These are phyloP conservation scores for Vanrija sp. DNA, from an alignment of 1,284 basidiomycete genomes.

Conservation along the genomic window DNA sequence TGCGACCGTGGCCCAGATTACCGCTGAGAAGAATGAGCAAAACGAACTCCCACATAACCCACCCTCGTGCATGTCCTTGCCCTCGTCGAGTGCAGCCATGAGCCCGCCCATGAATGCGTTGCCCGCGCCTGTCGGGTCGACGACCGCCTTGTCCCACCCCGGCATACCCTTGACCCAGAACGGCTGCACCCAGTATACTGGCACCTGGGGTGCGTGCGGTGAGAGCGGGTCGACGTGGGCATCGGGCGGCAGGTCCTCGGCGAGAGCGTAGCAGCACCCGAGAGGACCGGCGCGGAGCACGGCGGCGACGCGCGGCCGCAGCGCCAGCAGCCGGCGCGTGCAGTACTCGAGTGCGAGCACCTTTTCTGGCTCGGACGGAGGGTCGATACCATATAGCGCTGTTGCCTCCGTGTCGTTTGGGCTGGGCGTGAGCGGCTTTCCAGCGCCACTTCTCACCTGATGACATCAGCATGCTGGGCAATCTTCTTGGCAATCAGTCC, in stretches of 20 bases:
- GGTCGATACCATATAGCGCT: conserved; percentile 23
- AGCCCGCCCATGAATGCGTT: conserved; percentile 47
- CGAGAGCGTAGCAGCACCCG: conserved; percentile 28
- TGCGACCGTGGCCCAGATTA: conserved; percentile 41
- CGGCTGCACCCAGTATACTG: conserved; percentile 30
- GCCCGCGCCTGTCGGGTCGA: conserved; percentile 46
- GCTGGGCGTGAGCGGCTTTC: conserved; percentile 14
- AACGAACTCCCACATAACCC: conserved; percentile 5
- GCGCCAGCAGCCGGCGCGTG: conserved; percentile 10
- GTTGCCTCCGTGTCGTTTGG: conserved; percentile 46
- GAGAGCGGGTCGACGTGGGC: neutral
- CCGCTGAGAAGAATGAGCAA: conserved; percentile 20
- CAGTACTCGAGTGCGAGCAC: conserved; percentile 12
- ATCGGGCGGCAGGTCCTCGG: conserved; percentile 5
- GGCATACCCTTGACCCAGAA: conserved; percentile 23
- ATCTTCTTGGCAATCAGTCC: conserved; percentile 17
- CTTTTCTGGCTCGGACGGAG: neutral
- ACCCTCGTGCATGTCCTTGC: conserved; percentile 33
- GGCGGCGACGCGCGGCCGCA: conserved; percentile 22
- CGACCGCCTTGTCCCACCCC: conserved; percentile 22
- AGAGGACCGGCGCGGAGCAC: conserved; percentile 30
- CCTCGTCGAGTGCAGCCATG: conserved; percentile 35
- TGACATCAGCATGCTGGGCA: conserved; percentile 25
- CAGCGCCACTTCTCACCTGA: conserved; percentile 20
- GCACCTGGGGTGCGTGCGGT: conserved; percentile 1